Evolutionary conservation across 2,329 filamentous ascomycete species (phyloP).

Genomic region (Tolypocladium nubicola): DNA sequence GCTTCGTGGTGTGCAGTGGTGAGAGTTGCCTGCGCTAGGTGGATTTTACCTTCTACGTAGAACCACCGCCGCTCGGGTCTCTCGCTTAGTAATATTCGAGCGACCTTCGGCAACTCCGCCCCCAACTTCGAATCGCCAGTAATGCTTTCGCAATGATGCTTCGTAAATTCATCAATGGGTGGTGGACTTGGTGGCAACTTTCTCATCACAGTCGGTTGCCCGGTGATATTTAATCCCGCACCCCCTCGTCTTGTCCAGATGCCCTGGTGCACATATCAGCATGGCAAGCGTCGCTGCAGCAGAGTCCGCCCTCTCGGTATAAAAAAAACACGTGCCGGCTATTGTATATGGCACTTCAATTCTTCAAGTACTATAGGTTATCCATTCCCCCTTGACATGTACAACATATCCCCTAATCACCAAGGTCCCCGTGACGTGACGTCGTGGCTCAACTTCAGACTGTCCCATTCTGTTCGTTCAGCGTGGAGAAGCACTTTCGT

Average conservation of each 20-base stretch:
- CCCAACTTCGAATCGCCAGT: no score
- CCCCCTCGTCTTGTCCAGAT: background rate
- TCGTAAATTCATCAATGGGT: background rate
- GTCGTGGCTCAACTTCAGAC: conserved; percentile 13
- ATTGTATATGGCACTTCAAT: background rate
- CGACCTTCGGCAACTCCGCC: background rate
- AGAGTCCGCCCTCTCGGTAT: background rate
- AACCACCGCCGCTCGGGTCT: background rate
- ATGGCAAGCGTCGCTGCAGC: background rate
- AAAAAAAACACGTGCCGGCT: background rate
- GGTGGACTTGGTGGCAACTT: background rate
- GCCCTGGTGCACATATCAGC: background rate
- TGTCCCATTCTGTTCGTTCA: conserved; percentile 22
- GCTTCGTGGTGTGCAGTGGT: conserved; percentile 24
- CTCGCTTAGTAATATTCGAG: conserved; percentile 4
- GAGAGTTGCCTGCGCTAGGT: conserved; percentile 23
- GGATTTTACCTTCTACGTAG: conserved; percentile 10
- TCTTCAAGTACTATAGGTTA: background rate
- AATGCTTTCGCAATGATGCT: no score
- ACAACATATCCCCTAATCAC: background rate
- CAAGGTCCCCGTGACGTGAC: conserved; percentile 5
- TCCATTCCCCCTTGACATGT: background rate
- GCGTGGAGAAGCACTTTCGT: conserved; percentile 38
- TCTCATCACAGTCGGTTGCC: background rate
- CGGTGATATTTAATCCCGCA: background rate